These are phyloP conservation scores for Cubamyces sp. DNA, from an alignment of 768 basidiomycete species.

Conservation along the genomic window DNA sequence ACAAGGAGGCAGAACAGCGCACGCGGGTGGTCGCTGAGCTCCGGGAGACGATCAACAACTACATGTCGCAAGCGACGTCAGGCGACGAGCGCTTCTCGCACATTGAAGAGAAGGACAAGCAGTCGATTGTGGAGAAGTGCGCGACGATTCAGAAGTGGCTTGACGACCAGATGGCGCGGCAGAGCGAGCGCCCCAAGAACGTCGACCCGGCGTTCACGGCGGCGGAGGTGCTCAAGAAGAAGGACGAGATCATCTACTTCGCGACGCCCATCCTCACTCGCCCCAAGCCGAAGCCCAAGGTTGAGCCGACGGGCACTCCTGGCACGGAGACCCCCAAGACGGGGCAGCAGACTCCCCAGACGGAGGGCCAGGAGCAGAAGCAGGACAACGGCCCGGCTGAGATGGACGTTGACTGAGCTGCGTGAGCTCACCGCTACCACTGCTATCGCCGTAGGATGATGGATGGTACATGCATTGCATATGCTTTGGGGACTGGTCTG, in stretches of 20 bases:
- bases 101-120: constrained; percentile 88
- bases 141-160: constrained; percentile 95
- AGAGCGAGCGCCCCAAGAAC: constrained; percentile 89
- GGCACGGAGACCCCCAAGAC: constrained; percentile 77
- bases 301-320: constrained; percentile 39
- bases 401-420: constrained; percentile 81
- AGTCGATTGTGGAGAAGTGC: constrained; percentile 84
- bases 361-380: constrained; percentile 37
- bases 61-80: constrained; percentile 82
- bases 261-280: constrained; percentile 88
- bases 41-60: constrained; percentile 87
- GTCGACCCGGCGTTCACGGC: constrained; percentile 81
- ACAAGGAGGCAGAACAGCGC: constrained; percentile 82
- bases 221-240: constrained; percentile 86
- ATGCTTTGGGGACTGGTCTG: constrained; percentile 8
- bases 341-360: constrained; percentile 55
- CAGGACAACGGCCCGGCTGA: constrained; percentile 59
- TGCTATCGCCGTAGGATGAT: not conserved
- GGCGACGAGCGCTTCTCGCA: constrained; percentile 86
- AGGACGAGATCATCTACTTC: constrained; percentile 91
- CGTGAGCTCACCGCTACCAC: not conserved
- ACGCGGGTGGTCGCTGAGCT: constrained; percentile 71
- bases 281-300: constrained; percentile 87
- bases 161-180: constrained; percentile 86
- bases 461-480: not conserved